These are phyloP conservation scores for Amaranthus cruentus DNA, from an alignment of 148 eudicot species.

Conservation along the genomic window DNA sequence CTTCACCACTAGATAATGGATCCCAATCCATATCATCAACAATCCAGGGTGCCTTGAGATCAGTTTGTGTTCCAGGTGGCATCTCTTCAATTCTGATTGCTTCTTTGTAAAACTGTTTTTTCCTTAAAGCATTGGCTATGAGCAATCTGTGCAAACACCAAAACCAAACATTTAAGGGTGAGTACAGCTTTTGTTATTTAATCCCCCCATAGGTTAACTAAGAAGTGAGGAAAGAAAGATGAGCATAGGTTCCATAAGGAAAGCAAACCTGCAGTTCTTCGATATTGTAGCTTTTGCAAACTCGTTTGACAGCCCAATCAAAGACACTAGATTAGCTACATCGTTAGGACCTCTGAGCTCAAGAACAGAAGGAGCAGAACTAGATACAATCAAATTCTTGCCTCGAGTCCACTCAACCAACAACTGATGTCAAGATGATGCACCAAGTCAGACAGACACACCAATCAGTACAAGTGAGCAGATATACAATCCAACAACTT, in stretches of 20 bases:
- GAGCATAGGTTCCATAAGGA: not conserved
- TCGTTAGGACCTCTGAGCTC: conserved; percentile 92
- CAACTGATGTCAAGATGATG: conserved; percentile 36
- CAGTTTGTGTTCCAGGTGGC: conserved; percentile 36
- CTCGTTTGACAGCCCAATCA: conserved; percentile 75
- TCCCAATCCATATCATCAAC: conserved; percentile 78
- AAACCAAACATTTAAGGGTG: not conserved
- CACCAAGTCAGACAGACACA: not conserved
- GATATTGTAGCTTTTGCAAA: conserved; percentile 82
- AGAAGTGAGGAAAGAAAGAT: not conserved
- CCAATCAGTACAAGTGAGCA: no score
- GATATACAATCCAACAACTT: no score
- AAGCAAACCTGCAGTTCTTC: conserved; percentile 74
- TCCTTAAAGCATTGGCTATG: conserved; percentile 60
- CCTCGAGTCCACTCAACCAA: conserved; percentile 93
- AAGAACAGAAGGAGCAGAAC: conserved; percentile 74
- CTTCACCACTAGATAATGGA: conserved; percentile 90
- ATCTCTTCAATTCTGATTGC: conserved; percentile 65
- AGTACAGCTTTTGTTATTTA: not conserved
- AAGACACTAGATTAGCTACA: conserved; percentile 59
- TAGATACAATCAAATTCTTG: conserved; percentile 69
- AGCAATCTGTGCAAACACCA: conserved; percentile 45
- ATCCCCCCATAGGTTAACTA: not conserved
- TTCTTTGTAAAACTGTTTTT: conserved; percentile 70
- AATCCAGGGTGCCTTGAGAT: conserved; percentile 40